A percentile compares a stretch with the other conserved stretches of the same genome.
Conservation (phyloP, 306 rosid species). For the Gastrolobium bilobum region DNA sequence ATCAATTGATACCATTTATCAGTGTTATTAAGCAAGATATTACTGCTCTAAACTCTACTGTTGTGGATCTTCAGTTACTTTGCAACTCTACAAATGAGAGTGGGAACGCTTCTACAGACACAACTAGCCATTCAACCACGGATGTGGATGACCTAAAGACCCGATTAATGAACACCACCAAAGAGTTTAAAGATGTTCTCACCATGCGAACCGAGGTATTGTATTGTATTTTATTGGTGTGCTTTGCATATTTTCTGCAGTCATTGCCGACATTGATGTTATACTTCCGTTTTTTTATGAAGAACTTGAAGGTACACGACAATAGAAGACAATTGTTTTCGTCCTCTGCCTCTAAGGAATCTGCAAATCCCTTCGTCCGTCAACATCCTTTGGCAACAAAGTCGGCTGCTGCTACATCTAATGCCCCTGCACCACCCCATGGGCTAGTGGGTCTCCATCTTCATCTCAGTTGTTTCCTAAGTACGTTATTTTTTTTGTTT, state of each 20-base stretch:
- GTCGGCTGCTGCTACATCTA: constrained; percentile 76
- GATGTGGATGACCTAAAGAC: constrained; percentile 96
- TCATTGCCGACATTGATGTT: constrained; percentile 14
- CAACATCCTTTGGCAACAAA: constrained; percentile 89
- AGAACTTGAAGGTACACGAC: constrained; percentile 95
- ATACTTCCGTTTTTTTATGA: constrained; percentile 49
- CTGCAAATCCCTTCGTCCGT: constrained; percentile 93
- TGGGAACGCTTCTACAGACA: constrained; percentile 82
- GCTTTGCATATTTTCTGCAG: not conserved
- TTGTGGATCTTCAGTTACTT: constrained; percentile 88
- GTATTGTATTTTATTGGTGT: not conserved
- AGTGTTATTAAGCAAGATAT: constrained; percentile 93
- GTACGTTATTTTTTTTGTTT: constrained; percentile 73
- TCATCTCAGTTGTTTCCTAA: constrained; percentile 65
- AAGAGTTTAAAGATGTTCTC: constrained; percentile 96
- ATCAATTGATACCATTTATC: too few species aligned
- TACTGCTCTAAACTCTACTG: constrained; percentile 91
- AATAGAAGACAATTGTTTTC: constrained; percentile 91
- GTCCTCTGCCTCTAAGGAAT: constrained; percentile 75
- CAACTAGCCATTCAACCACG: constrained; percentile 88
- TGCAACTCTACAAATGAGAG: constrained; percentile 72
- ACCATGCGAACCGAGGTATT: constrained; percentile 95
- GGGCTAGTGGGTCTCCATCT: constrained; percentile 82
- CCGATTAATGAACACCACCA: constrained; percentile 88
- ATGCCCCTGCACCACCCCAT: constrained; percentile 78